Conservation (phyloP, 306 rosid genomes). For the Herpetospermum pedunculosum region DNA sequence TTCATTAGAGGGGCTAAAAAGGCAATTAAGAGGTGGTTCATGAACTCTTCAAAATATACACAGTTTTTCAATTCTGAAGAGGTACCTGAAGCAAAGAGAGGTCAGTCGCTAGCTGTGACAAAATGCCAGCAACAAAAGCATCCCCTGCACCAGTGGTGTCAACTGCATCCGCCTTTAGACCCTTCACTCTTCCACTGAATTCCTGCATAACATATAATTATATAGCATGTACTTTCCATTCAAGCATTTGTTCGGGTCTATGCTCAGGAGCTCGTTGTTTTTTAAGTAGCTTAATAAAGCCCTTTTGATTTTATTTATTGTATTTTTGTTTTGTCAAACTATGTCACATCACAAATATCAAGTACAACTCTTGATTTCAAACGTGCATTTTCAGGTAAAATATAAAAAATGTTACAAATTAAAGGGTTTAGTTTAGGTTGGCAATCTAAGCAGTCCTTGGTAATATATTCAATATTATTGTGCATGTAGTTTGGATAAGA, state of each 20-base stretch:
- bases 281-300: background rate
- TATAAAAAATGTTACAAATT: background rate
- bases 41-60: background rate
- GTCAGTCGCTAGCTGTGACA: slow-evolving; percentile 66
- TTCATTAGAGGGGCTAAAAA: background rate
- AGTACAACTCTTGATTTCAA: background rate
- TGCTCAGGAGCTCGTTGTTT: background rate
- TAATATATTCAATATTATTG: too few species aligned
- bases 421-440: background rate
- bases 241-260: background rate
- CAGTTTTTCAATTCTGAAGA: background rate
- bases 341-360: background rate
- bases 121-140: slow-evolving; percentile 92
- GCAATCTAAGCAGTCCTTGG: background rate
- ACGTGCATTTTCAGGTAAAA: background rate
- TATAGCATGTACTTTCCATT: background rate
- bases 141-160: slow-evolving; percentile 99
- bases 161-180: slow-evolving; percentile 74
- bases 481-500: background rate
- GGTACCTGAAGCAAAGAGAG: slow-evolving; percentile 75
- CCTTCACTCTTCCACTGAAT: slow-evolving; percentile 71
- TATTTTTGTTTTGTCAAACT: background rate
- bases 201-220: slow-evolving; percentile 44
- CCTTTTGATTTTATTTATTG: background rate
- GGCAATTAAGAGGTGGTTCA: background rate